These are phyloP conservation scores for Nakazawaea laoshanensis DNA, from an alignment of 805 yeast species.

Conservation along the genomic window DNA sequence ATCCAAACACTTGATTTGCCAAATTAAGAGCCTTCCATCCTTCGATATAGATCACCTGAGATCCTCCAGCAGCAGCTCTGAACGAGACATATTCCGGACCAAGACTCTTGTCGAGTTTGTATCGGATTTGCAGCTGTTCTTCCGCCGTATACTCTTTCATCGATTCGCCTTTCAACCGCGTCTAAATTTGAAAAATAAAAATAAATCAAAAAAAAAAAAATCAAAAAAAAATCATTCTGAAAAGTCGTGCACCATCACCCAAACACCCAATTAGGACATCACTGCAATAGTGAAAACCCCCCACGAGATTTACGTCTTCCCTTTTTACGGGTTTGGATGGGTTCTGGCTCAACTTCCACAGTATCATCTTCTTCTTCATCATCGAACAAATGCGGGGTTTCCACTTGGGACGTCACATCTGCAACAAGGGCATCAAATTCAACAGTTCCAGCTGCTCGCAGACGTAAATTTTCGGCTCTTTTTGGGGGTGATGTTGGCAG, in stretches of 20 bases:
- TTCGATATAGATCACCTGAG: conserved; percentile 63
- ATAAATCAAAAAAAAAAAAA: too few relatives aligned
- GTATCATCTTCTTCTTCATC: conserved; percentile 21
- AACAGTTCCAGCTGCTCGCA: too few relatives aligned
- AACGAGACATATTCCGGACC: conserved; percentile 77
- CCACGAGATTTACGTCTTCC: conserved; percentile 10
- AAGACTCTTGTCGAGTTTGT: conserved; percentile 29
- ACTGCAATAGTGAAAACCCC: conserved; percentile 2
- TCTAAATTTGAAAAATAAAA: too few relatives aligned
- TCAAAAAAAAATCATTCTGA: too few relatives aligned
- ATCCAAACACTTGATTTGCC: conserved; percentile 78
- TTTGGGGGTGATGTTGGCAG: conserved; percentile 3
- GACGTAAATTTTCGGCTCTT: too few relatives aligned
- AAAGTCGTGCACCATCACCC: not conserved
- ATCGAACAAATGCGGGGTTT: conserved; percentile 28
- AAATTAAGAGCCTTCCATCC: conserved; percentile 79
- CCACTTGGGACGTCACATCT: conserved; percentile 24
- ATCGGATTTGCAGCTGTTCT: conserved; percentile 18
- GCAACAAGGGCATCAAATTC: conserved; percentile 17
- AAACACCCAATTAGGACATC: not conserved
- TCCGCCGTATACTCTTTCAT: conserved; percentile 18
- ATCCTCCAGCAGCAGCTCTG: conserved; percentile 69
- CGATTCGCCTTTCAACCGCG: too few relatives aligned
- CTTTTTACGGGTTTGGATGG: conserved; percentile 1
- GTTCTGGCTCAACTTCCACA: not conserved